Base-by-base conservation (phyloP, 2,329 filamentous ascomycete genomes). In the Aulographum hederae region DNA sequence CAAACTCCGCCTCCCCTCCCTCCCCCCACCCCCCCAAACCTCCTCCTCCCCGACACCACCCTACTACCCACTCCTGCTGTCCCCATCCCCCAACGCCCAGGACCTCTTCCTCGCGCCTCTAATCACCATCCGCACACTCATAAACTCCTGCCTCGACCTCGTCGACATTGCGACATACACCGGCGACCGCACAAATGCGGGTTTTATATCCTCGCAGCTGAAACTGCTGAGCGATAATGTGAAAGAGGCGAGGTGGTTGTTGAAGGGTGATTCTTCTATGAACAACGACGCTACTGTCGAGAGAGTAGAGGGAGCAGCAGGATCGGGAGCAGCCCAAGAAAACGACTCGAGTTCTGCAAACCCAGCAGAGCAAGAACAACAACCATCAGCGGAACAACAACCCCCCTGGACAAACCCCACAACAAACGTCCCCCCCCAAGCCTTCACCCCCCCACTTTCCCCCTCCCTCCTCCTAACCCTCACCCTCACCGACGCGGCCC, bases 141-240 rank as follows among this genome's bases (percentile, higher is more conserved):
- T 95, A 41, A 86, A 78, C 37, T 70, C 81, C 44, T 76, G 80
- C 35, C 69, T 94, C 39, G 81, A 91, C 51, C 71, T 92, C 29
- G 73, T 93, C 31, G 70, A 77, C 43, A 67, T 91, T 12, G 81
- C 77, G 28, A 66, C 77, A 18, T 76, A 73, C 60, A 78, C 77
- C 21, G 72, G 74, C 12, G 69, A 79, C 45, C 59, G 63, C n/a
- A 60, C 56, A 28, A 61, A 69, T 43, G 63, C 66, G 30, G 54
- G 58, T 43, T 67, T 70, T 49, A 65, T 71, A 45, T 61, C 58
- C 39, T 61, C 67, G 34, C 66, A 73, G 56, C 52, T 72, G 45
- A 56, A 61, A 34, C 55, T 73, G 40, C 52, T 69, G 38, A 61
- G 67, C 38, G 69, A 74, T 35, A 69, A 72, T 39, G 64, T 76